phyloP scores from a whole-genome alignment of 148 eudicot genomes.

The Silene conica region DNA sequence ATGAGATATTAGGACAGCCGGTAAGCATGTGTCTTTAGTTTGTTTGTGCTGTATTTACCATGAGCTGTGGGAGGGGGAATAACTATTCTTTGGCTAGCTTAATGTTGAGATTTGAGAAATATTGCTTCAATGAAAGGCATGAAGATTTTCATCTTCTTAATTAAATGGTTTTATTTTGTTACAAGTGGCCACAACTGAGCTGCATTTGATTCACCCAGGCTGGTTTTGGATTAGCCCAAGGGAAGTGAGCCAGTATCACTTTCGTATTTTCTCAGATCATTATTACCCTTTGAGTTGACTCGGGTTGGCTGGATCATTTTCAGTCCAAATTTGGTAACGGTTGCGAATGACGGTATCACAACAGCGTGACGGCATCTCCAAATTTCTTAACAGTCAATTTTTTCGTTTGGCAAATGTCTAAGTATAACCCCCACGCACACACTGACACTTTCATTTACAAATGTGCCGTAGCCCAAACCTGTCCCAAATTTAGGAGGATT shows the following conservation, averaged over 20 bases:
- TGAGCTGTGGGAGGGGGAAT: background rate
- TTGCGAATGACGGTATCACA: background rate
- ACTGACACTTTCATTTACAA: too few relatives aligned
- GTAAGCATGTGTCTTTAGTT: conserved; percentile 28
- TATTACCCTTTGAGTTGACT: background rate
- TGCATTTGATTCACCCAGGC: too few relatives aligned
- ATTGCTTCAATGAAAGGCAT: too few relatives aligned
- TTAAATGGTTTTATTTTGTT: too few relatives aligned
- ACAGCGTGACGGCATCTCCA: background rate
- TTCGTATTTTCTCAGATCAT: background rate
- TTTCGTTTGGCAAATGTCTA: background rate
- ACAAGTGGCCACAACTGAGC: too few relatives aligned
- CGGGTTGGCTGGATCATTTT: background rate
- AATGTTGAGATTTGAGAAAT: too few relatives aligned
- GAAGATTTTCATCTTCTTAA: too few relatives aligned
- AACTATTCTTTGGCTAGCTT: background rate
- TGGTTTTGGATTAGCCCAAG: too few relatives aligned
- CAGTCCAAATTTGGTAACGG: background rate
- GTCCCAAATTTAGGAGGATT: background rate
- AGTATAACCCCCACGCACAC: too few relatives aligned
- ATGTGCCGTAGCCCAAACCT: background rate
- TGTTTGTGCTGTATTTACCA: background rate
- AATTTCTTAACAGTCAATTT: background rate
- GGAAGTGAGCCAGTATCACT: too few relatives aligned
- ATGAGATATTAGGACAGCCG: conserved; percentile 96